Percentiles rank a stretch among this genome's conserved stretches.
These are phyloP conservation scores for Ogataea chonburiensis DNA, from an alignment of 805 yeast species.

Conservation along the genomic window DNA sequence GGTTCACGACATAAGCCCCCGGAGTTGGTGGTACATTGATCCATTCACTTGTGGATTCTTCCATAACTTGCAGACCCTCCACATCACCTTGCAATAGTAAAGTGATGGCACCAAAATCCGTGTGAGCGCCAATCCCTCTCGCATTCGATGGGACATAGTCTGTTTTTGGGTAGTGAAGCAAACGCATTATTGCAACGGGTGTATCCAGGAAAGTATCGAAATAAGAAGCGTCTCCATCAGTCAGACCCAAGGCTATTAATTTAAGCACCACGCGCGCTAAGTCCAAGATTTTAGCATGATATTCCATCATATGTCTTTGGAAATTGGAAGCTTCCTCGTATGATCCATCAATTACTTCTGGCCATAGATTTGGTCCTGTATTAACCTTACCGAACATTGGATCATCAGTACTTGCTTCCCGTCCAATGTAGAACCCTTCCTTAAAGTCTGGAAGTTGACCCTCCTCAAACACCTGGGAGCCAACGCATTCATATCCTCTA, in stretches of 20 bases:
- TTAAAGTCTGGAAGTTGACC: constrained; percentile 26
- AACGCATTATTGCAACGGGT: constrained; percentile 29
- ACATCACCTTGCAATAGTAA: constrained; percentile 33
- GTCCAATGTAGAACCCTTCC: constrained; percentile 33
- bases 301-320: constrained; percentile 18
- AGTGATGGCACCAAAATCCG: constrained; percentile 35
- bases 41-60: constrained; percentile 32
- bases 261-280: constrained; percentile 24
- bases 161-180: constrained; percentile 33
- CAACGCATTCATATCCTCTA: constrained; percentile 24
- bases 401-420: constrained; percentile 18
- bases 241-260: constrained; percentile 27
- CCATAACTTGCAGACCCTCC: constrained; percentile 36
- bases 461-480: constrained; percentile 19
- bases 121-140: constrained; percentile 38
- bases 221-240: constrained; percentile 18
- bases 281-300: constrained; percentile 15
- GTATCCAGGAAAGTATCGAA: constrained; percentile 25
- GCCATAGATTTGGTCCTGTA: constrained; percentile 22
- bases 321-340: constrained; percentile 24
- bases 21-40: constrained; percentile 27
- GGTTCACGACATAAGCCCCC: constrained; percentile 35
- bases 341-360: constrained; percentile 25
- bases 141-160: constrained; percentile 26
- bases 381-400: constrained; percentile 19